Base-by-base conservation (phyloP, 2,329 filamentous ascomycete genomes). In the Ascochyta koolunga region DNA sequence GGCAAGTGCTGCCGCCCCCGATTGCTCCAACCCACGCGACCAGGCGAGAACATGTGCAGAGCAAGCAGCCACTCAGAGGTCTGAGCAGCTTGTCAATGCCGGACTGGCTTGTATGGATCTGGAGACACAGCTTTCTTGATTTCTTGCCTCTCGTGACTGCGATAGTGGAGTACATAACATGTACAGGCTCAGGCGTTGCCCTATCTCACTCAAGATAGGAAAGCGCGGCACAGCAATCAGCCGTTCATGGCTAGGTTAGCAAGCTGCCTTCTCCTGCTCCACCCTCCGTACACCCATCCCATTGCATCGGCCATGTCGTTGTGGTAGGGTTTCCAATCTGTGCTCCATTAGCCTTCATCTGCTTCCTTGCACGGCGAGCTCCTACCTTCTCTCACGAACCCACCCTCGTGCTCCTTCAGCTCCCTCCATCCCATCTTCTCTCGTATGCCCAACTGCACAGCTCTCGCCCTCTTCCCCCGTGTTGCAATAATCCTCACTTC, bases 241-340 rank as follows among this genome's bases (percentile, higher is more conserved):
- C 45, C 16, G 19, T 24, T 46, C 9, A 50, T 27, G 3, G 70
- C 71, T 10, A 60, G 50, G 25, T 67, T 62, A 13, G 71, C 70
- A 18, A 73, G 55, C 36, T 71, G 64, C 61, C 68, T 68, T 21
- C 71, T 58, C 40, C 68, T 57, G 3, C 67, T 65, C 60, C 65
- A 70, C 8, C 70, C 71, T 5, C 70, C 70, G 45, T 74, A 74
- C 11, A 74, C 60, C 71, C 71, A 74, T 2, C 67, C 68, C 22
- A 70, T 62, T 11, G 70, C 70, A 50, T 74, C 71, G 5, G 70
- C 68, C 68, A 70, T 71, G 44, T 74, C 68, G 43, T 72, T 64
- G 46, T 71, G 60, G 39, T 73, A 73, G 1, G 71, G 70, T 10
- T 36, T 61, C 70, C 70, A 74, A 50, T 66, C 71, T 73, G 42